phyloP scores from a whole-genome alignment of 345 rosid species.

The Arabidopsis thaliana region DNA sequence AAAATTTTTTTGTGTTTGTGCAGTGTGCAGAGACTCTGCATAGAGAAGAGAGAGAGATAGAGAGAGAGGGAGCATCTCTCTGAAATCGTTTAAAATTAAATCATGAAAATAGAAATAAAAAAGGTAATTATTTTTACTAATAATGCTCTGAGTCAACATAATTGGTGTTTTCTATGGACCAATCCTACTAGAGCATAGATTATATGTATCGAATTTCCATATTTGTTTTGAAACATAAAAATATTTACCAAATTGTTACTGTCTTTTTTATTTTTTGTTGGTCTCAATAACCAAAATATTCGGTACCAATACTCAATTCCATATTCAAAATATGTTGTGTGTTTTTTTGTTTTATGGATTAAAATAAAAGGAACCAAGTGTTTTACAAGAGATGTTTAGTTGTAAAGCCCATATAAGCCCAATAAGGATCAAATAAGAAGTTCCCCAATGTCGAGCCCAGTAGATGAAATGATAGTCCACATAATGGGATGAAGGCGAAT shows the following conservation, averaged over 20 bases:
- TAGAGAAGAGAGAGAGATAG: constrained; percentile 19
- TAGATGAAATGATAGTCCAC: no score
- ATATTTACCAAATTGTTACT: background rate
- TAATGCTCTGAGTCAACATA: constrained; percentile 40
- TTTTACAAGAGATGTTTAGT: no score
- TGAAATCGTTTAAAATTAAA: constrained; percentile 43
- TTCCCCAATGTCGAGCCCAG: no score
- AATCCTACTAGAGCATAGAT: constrained; percentile 21
- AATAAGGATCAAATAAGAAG: no score
- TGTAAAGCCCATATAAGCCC: no score
- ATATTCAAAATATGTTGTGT: no score
- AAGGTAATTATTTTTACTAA: constrained; percentile 42
- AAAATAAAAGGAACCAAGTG: no score
- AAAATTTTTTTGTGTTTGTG: constrained; percentile 50
- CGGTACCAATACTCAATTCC: constrained; percentile 9
- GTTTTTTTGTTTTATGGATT: no score
- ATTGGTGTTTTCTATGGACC: constrained; percentile 35
- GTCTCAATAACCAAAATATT: constrained; percentile 37
- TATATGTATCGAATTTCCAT: background rate
- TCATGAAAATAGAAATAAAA: background rate
- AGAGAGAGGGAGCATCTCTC: constrained; percentile 42
- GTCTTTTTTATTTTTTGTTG: background rate
- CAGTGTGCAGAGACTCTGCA: constrained; percentile 43
- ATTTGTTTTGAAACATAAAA: background rate
- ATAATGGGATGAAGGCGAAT: no score